phyloP scores from a whole-genome alignment of 441 rosid genomes.

The Adansonia rubrostipa region DNA sequence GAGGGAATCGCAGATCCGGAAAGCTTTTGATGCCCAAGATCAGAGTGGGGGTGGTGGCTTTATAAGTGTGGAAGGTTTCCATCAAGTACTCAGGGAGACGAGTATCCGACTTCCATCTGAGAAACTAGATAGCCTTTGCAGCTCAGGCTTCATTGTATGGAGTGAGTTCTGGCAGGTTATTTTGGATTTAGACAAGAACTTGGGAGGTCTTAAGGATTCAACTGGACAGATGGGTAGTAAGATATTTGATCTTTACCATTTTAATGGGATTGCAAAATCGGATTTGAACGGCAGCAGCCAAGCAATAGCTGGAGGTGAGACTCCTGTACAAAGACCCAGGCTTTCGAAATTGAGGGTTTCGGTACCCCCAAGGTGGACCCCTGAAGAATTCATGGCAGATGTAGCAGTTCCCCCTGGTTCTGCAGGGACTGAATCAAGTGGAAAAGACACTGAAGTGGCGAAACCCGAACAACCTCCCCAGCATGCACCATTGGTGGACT shows the following conservation, averaged over 20 bases:
- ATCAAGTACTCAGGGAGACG: conserved; percentile 73
- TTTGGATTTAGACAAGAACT: conserved; percentile 70
- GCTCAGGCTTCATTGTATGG: conserved; percentile 90
- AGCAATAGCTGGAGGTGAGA: conserved; percentile 49
- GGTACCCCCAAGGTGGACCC: conserved; percentile 98
- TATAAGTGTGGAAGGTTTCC: conserved; percentile 90
- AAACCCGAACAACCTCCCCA: conserved; percentile 72
- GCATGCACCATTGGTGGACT: conserved; percentile 93
- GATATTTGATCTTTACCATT: conserved; percentile 91
- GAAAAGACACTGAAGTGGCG: conserved; percentile 57
- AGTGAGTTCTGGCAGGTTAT: conserved; percentile 95
- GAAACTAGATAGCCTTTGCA: conserved; percentile 70
- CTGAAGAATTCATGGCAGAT: conserved; percentile 86
- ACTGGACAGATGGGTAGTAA: conserved; percentile 95
- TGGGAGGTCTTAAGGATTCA: conserved; percentile 90
- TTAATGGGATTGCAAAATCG: conserved; percentile 95
- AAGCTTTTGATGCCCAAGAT: conserved; percentile 90
- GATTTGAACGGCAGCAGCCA: conserved; percentile 77
- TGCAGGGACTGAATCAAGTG: conserved; percentile 36
- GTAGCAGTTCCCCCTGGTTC: conserved; percentile 51
- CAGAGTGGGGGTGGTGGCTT: conserved; percentile 99
- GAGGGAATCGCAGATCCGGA: conserved; percentile 85
- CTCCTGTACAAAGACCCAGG: conserved; percentile 85
- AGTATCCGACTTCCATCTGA: conserved; percentile 65
- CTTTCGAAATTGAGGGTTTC: conserved; percentile 86